Evolutionary conservation across 768 basidiomycete genomes (phyloP).

Genomic region (Boletus sp.): DNA sequence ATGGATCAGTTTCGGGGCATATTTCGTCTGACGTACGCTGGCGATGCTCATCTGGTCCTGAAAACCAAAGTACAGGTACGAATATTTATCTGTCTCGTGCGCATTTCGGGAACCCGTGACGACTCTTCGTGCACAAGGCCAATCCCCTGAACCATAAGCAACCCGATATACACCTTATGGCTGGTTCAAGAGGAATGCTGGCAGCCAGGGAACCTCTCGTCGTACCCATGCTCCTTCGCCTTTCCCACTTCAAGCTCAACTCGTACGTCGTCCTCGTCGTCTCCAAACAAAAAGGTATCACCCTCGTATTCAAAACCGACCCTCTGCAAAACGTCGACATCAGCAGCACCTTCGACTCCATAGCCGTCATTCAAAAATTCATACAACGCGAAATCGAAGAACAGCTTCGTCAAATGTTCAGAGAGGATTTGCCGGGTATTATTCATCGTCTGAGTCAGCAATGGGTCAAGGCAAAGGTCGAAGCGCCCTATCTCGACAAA

Average conservation of each 20-base stretch:
- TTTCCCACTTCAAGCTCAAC: conserved; percentile 90
- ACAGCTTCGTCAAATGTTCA: conserved; percentile 96
- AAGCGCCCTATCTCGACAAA: conserved; percentile 79
- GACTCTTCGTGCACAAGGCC: conserved; percentile 49
- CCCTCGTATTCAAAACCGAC: conserved; percentile 99
- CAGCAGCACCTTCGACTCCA: conserved; percentile 95
- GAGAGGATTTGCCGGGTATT: conserved; percentile 94
- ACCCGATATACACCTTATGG: conserved; percentile 84
- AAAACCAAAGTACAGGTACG: conserved; percentile 91
- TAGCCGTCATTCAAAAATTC: conserved; percentile 96
- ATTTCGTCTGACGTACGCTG: conserved; percentile 90
- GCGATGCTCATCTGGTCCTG: conserved; percentile 84
- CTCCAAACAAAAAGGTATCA: conserved; percentile 96
- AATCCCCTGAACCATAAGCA: conserved; percentile 94
- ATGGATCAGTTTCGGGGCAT: conserved; percentile 95
- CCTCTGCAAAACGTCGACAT: conserved; percentile 98
- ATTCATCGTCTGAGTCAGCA: conserved; percentile 94
- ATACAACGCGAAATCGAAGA: conserved; percentile 97
- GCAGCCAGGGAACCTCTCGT: conserved; percentile 93
- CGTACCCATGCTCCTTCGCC: conserved; percentile 95
- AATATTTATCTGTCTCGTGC: neutral
- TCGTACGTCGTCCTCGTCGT: conserved; percentile 98
- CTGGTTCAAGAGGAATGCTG: conserved; percentile 81
- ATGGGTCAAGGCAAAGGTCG: conserved; percentile 93
- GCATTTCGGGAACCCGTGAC: neutral